Percentiles rank a stretch among this genome's conserved stretches.
These are phyloP conservation scores for Acanthochlamys bracteata DNA, from an alignment of 106 monocot genomes.

Conservation along the genomic window DNA sequence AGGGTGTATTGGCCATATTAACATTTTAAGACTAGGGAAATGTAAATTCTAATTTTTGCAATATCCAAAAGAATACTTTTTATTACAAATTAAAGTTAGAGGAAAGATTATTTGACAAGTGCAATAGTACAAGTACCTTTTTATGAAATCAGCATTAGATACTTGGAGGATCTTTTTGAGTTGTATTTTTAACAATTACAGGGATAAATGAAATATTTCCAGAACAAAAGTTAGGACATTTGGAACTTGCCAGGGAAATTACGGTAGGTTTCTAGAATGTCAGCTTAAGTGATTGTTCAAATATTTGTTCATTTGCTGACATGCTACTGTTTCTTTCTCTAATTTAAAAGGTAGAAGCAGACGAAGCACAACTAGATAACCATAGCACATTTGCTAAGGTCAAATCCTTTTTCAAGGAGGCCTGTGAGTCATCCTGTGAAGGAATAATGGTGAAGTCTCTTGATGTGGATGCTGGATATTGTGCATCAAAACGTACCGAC, in stretches of 20 bases:
- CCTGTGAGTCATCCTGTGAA: constrained; percentile 84
- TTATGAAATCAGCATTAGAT: too few species aligned
- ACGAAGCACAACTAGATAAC: constrained; percentile 48
- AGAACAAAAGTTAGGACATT: constrained; percentile 48
- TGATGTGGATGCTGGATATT: constrained; percentile 82
- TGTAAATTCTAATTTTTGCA: too few species aligned
- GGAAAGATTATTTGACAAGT: too few species aligned
- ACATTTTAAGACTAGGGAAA: too few species aligned
- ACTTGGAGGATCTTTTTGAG: too few species aligned
- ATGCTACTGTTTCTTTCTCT: background rate
- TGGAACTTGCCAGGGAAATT: constrained; percentile 72
- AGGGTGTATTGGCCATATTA: too few species aligned
- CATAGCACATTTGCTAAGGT: constrained; percentile 45
- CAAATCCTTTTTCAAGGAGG: constrained; percentile 70
- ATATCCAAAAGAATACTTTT: too few species aligned
- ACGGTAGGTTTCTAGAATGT: constrained; percentile 31
- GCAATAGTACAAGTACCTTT: too few species aligned
- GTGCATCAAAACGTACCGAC: constrained; percentile 81
- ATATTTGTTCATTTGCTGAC: background rate
- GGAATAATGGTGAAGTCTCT: constrained; percentile 87
- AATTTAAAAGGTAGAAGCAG: constrained; percentile 64
- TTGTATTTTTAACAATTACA: constrained; percentile 20
- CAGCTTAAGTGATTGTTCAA: background rate
- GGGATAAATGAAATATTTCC: constrained; percentile 57
- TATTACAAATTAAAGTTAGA: too few species aligned